Base-by-base conservation (phyloP, 495 filamentous ascomycete genomes). In the Letharia lupina region DNA sequence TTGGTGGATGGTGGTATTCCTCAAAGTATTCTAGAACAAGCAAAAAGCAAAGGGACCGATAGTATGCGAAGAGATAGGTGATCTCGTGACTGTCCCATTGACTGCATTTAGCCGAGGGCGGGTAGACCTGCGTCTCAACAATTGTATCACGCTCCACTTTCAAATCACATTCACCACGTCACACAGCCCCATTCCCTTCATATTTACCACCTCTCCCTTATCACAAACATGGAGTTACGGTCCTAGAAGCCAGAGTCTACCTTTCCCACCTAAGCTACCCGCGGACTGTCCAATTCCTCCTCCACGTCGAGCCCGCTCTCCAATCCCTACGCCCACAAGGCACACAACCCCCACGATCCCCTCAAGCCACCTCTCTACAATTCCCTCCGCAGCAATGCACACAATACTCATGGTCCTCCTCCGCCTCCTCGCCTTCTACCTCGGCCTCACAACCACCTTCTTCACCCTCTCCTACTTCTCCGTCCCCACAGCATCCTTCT, bases 401-500 rank as follows among this genome's bases (percentile, higher is more conserved):
- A 31, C 56, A 56, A 40, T 66, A 40, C 42, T 65, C 62, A 44
- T 67, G 15, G 54, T 52, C 16, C 39, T 71, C 54, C 33, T 47
- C 60, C 56, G 48, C 39, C 61, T 65, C 68, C 20, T 59, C 41
- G 39, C 56, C 68, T 59, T 71, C 67, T 65, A 64, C 62, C 59
- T 69, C 68, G 48, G 48, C 65, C 60, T 65, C 48, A 70, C 65
- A 58, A 52, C 47, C 20, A 52, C 67, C 50, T 65, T 68, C 68
- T 69, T 60, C 61, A 1, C 35, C 64, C 67, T 71, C 69, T 65
- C 69, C 41, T 45, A 47, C 63, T 45, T 75, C 58, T 64, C 77
- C 63, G 58, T 83, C 61, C 78, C 74, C 63, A 69, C 67, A 61
- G 77, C 79, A 33, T 79, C 77, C 72, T 93, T 89, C 80, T 82